Conservation (phyloP, 352 stramenopile genomes). For the Globisporangium ultimum region DNA sequence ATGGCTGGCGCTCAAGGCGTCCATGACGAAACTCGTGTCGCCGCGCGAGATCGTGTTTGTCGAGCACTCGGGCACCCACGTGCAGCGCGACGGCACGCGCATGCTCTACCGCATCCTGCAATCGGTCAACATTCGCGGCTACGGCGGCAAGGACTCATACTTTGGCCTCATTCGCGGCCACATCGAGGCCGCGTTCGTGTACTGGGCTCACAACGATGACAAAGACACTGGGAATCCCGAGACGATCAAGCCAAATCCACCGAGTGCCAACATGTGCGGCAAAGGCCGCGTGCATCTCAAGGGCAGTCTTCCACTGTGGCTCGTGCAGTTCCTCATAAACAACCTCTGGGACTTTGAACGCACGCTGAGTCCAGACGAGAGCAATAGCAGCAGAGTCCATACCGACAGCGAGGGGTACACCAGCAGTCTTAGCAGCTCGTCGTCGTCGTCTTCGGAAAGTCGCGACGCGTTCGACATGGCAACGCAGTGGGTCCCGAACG, state of each 20-base stretch:
- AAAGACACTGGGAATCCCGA: conserved; percentile 13
- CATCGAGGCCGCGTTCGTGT: conserved; percentile 61
- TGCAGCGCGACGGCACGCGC: conserved; percentile 36
- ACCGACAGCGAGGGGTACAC: too few species aligned
- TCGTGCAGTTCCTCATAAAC: conserved; percentile 64
- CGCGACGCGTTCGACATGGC: conserved; percentile 45
- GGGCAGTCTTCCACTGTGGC: conserved; percentile 47
- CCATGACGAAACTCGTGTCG: conserved; percentile 51
- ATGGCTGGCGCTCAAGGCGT: conserved; percentile 65
- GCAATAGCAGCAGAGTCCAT: too few species aligned
- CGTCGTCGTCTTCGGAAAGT: too few species aligned
- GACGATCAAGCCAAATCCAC: conserved; percentile 9
- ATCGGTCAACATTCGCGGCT: conserved; percentile 56
- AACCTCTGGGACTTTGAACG: conserved; percentile 47
- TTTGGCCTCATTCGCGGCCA: conserved; percentile 64
- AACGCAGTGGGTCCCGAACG: conserved; percentile 57
- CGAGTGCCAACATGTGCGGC: conserved; percentile 32
- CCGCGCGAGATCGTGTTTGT: conserved; percentile 70
- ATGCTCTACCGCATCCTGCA: conserved; percentile 68
- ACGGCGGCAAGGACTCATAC: conserved; percentile 62
- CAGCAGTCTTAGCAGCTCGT: too few species aligned
- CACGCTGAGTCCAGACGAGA: conserved; percentile 15
- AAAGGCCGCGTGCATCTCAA: conserved; percentile 64
- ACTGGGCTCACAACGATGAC: conserved; percentile 46
- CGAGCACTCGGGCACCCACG: conserved; percentile 62